These are phyloP conservation scores for Tylopilus balloui DNA, from an alignment of 768 basidiomycete species.

Conservation along the genomic window DNA sequence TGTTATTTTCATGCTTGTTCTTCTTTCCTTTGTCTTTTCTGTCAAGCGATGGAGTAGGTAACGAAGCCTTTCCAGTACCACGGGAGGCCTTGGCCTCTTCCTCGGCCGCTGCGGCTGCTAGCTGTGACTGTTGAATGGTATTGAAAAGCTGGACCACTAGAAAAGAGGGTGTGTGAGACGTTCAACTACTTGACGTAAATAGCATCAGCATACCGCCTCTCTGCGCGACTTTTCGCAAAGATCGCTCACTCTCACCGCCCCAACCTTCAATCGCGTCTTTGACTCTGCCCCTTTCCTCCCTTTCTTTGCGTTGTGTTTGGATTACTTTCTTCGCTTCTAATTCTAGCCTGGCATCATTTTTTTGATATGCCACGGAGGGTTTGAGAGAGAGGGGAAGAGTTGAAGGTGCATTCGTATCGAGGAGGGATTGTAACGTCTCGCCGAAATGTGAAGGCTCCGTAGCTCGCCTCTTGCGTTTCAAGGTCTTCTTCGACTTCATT, in stretches of 20 bases:
- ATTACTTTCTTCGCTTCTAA: conserved; percentile 65
- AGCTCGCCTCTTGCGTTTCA: conserved; percentile 79
- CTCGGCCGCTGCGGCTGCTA: conserved; percentile 44
- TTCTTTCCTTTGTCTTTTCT: conserved; percentile 46
- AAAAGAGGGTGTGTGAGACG: not conserved
- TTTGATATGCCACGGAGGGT: conserved; percentile 63
- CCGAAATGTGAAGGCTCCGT: conserved; percentile 73
- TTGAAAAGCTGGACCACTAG: conserved; percentile 85
- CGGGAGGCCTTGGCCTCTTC: conserved; percentile 57
- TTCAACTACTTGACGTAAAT: not conserved
- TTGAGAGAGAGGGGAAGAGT: conserved; percentile 72
- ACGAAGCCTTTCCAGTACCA: conserved; percentile 69
- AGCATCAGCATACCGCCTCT: conserved; percentile 56
- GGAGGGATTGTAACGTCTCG: conserved; percentile 63
- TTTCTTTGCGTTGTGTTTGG: conserved; percentile 67
- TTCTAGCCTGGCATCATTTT: conserved; percentile 75
- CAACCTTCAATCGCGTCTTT: conserved; percentile 80
- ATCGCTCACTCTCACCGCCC: conserved; percentile 80
- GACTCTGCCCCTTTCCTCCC: conserved; percentile 63
- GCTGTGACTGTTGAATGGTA: conserved; percentile 77
- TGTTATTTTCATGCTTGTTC: conserved; percentile 50
- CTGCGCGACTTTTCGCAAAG: conserved; percentile 78
- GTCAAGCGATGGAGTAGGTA: conserved; percentile 60
- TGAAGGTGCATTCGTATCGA: conserved; percentile 69
- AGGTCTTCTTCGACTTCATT: conserved; percentile 71